phyloP scores from a whole-genome alignment of 2,329 filamentous ascomycete genomes.

The Huntiella abstrusa region DNA sequence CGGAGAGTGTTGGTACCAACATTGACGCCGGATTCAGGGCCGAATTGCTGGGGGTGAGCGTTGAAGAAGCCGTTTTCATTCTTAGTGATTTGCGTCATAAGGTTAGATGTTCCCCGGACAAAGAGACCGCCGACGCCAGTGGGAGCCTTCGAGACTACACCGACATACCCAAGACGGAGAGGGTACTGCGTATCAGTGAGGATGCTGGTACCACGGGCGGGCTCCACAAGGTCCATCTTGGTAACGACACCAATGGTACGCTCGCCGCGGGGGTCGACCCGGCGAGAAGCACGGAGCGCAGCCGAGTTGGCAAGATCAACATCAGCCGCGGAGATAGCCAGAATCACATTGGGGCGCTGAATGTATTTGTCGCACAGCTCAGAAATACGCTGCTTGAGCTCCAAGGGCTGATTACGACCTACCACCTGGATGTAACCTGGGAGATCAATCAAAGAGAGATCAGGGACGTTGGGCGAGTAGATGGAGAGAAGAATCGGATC shows the following conservation, averaged over 20 bases:
- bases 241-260: slow-evolving; percentile 97
- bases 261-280: slow-evolving; percentile 86
- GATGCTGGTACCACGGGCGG: slow-evolving; percentile 57
- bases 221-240: slow-evolving; percentile 95
- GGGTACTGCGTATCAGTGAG: slow-evolving; percentile 85
- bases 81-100: slow-evolving; percentile 62
- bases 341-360: slow-evolving; percentile 82
- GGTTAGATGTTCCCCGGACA: slow-evolving; percentile 61
- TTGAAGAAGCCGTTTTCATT: slow-evolving; percentile 82
- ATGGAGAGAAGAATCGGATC: slow-evolving; percentile 93
- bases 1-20: slow-evolving; percentile 75
- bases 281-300: slow-evolving; percentile 68
- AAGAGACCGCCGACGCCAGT: slow-evolving; percentile 48
- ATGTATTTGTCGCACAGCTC: slow-evolving; percentile 98
- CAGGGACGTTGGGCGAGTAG: slow-evolving; percentile 86
- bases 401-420: slow-evolving; percentile 71
- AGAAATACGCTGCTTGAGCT: slow-evolving; percentile 88
- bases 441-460: slow-evolving; percentile 86
- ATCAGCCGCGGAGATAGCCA: slow-evolving; percentile 93
- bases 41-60: slow-evolving; percentile 64
- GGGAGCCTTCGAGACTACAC: slow-evolving; percentile 75
- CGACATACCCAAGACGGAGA: slow-evolving; percentile 84
- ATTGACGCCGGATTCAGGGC: slow-evolving; percentile 48
- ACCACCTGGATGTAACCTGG: slow-evolving; percentile 96
- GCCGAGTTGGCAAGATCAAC: slow-evolving; percentile 95